Base-by-base conservation (phyloP, 345 rosid genomes). In the Limnanthes douglasii region DNA sequence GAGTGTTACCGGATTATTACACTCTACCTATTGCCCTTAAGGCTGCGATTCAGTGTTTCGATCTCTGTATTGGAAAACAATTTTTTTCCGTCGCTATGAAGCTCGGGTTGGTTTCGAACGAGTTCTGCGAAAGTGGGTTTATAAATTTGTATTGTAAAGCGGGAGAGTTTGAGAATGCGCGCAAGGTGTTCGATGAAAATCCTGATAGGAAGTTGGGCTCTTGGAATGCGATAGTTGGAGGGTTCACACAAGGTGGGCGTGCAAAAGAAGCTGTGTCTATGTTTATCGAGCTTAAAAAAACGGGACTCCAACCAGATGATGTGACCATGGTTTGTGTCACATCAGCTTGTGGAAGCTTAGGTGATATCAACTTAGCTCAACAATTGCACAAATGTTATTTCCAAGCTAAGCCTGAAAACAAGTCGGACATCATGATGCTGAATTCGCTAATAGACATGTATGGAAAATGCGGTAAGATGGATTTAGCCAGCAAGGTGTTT, bases 401-500 rank as follows among this genome's bases (percentile, higher is more conserved):
- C 26, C 72, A 69, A 21, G 80, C 80, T 8, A 72, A 36, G 45
- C 43, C 21, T 6, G 34, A 22, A 2, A 61, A 36, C 11, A 81
- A 70, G 21, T 53, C 70, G 0, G 80, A 67, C 11, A 38, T 64
- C 6, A 48, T 82, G 65, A 78, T 72, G 93, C 18, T 65, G 56
- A 86, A 82, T 65, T 82, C 95, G 0, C 60, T 82, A 5, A 45
- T 75, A 1, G 85, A 82, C 41, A 62, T 73, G 83, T 75, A 75
- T 18, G 95, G 90, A 3, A 82, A 86, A 62, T 78, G 93, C 10
- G 93, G 95, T 27, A 53, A 69, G 18, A 78, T 86, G 93, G 97
- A 82, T 41, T 53, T 73, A 34, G 95, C 93, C 0, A 39, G 37
- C 16, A 56, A 22, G 18, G 76, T 78, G 24, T 88, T 88, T 26